These are phyloP conservation scores for Eutypa lata DNA, from an alignment of 2,329 filamentous ascomycete species.

Conservation along the genomic window DNA sequence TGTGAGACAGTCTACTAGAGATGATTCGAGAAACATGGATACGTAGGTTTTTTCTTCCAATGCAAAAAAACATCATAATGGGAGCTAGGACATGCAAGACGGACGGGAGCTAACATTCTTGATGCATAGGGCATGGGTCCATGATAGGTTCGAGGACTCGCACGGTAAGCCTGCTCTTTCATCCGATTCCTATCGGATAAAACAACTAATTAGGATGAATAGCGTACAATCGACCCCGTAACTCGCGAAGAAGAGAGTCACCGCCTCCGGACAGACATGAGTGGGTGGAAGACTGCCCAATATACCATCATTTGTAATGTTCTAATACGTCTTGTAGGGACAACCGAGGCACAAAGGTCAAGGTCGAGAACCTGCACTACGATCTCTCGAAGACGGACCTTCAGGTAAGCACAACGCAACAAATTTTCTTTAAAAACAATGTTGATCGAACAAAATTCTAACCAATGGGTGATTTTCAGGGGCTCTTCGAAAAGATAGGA, in stretches of 20 bases:
- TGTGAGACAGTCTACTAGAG: constrained; percentile 47
- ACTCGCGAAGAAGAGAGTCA: constrained; percentile 34
- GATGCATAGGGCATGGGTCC: constrained; percentile 77
- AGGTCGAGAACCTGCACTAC: constrained; percentile 89
- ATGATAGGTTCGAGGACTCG: constrained; percentile 79
- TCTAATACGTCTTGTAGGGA: constrained; percentile 37
- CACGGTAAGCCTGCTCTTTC: constrained; percentile 43
- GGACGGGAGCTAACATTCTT: constrained; percentile 20
- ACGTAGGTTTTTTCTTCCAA: constrained; percentile 47
- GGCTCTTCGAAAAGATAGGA: constrained; percentile 77
- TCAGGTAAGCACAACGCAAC: constrained; percentile 49
- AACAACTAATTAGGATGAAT: neutral
- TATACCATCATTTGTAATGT: constrained; percentile 11
- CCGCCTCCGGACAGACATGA: constrained; percentile 34
- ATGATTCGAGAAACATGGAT: constrained; percentile 65
- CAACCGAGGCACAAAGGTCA: constrained; percentile 64
- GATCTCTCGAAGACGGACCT: constrained; percentile 84
- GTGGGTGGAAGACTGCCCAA: constrained; percentile 5
- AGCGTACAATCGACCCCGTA: constrained; percentile 22
- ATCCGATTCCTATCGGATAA: constrained; percentile 1
- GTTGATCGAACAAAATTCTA: constrained; percentile 20
- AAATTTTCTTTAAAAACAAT: no score
- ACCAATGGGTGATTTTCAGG: constrained; percentile 45
- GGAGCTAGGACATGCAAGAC: constrained; percentile 1
- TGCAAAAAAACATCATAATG: neutral